A percentile compares a stretch with the other conserved stretches of the same genome.
Evolutionary conservation across 2,329 filamentous ascomycete genomes (phyloP).

Genomic region (Talaromyces sp.): DNA sequence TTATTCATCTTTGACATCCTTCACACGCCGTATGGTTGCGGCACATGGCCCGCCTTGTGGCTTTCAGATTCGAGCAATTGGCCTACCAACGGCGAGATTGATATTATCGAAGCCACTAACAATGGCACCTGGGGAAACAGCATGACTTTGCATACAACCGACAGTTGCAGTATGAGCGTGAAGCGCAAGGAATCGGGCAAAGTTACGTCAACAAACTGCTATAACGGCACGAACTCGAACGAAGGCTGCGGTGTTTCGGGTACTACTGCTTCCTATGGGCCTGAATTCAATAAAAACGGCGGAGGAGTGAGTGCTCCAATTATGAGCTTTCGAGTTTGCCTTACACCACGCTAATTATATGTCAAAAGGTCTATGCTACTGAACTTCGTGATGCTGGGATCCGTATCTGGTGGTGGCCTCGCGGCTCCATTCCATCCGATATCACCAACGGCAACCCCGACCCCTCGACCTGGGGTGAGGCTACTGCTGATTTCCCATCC

Average conservation of each 20-base stretch:
- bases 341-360: background rate
- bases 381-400: conserved; percentile 59
- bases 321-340: background rate
- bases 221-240: conserved; percentile 49
- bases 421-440: conserved; percentile 47
- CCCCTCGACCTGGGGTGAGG: conserved; percentile 57
- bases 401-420: conserved; percentile 57
- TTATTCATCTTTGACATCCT: conserved; percentile 64
- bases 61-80: conserved; percentile 57
- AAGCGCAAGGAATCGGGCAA: conserved; percentile 51
- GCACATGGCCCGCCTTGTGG: conserved; percentile 63
- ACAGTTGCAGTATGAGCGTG: conserved; percentile 51
- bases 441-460: conserved; percentile 51
- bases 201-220: conserved; percentile 44
- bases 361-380: conserved; percentile 49
- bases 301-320: conserved; percentile 45
- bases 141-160: conserved; percentile 56
- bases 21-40: conserved; percentile 60
- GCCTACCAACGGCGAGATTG: conserved; percentile 62
- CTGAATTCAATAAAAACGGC: conserved; percentile 48
- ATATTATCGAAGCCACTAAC: conserved; percentile 58
- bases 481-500: conserved; percentile 60
- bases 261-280: conserved; percentile 45
- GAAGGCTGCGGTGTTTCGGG: conserved; percentile 54
- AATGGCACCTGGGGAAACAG: conserved; percentile 51